Evolutionary conservation across 2,329 filamentous ascomycete species (phyloP).

Genomic region (Aspergillus proliferans): DNA sequence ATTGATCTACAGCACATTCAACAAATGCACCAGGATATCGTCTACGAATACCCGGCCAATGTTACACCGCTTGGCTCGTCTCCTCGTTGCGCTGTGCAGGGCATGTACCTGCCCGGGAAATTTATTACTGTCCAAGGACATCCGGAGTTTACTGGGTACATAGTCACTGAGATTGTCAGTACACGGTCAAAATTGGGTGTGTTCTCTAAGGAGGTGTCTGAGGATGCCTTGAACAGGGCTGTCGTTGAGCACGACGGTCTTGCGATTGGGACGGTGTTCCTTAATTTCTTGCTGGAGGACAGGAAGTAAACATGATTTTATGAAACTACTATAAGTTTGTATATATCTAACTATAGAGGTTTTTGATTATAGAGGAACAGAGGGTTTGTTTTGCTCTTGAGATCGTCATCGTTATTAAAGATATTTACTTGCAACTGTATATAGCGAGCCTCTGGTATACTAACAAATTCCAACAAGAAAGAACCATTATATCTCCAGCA

Average conservation of each 20-base stretch:
- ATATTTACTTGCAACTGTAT: no score
- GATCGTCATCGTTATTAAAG: no score
- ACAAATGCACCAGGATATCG: conserved; percentile 81
- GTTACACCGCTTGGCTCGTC: conserved; percentile 61
- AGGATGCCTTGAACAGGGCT: conserved; percentile 62
- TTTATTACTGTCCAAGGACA: conserved; percentile 79
- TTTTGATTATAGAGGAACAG: not conserved
- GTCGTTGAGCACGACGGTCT: conserved; percentile 70
- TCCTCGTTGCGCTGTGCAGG: conserved; percentile 65
- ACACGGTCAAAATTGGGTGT: conserved; percentile 60
- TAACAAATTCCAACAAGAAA: not conserved
- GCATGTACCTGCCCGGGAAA: conserved; percentile 62
- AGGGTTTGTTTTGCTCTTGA: not conserved
- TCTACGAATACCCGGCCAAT: conserved; percentile 57
- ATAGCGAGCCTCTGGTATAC: not conserved
- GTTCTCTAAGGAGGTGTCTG: conserved; percentile 62
- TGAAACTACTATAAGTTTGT: not conserved
- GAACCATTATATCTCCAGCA: not conserved
- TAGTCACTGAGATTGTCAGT: conserved; percentile 63
- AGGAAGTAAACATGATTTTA: not conserved
- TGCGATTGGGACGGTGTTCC: conserved; percentile 64
- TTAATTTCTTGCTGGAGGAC: conserved; percentile 65
- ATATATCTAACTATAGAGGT: not conserved
- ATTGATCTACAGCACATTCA: conserved; percentile 48
- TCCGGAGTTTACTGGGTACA: conserved; percentile 70